phyloP scores from a whole-genome alignment of 805 yeast genomes.

The Suhomyces sp. region DNA sequence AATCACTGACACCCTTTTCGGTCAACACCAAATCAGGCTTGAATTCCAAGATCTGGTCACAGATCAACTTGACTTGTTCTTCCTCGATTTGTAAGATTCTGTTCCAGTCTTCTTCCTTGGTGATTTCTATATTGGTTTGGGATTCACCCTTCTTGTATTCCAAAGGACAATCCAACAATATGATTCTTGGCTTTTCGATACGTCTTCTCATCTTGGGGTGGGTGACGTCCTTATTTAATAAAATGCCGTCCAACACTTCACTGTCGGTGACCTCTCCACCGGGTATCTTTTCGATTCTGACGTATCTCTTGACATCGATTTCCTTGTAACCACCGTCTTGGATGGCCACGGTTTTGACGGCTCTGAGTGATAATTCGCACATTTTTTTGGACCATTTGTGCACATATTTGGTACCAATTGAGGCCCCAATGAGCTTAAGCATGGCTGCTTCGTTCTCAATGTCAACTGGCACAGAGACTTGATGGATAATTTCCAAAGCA shows the following conservation, averaged over 20 bases:
- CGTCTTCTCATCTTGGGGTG: constrained; percentile 96
- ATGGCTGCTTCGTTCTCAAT: constrained; percentile 79
- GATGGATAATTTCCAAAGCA: constrained; percentile 83
- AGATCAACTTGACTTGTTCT: constrained; percentile 86
- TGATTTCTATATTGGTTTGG: constrained; percentile 95
- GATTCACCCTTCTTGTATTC: constrained; percentile 99
- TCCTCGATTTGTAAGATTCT: constrained; percentile 94
- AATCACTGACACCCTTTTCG: constrained; percentile 96
- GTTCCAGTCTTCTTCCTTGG: constrained; percentile 95
- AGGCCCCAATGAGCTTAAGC: constrained; percentile 80
- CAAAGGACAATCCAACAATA: constrained; percentile 90
- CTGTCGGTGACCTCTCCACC: constrained; percentile 96
- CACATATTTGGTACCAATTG: constrained; percentile 95
- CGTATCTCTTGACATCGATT: constrained; percentile 90
- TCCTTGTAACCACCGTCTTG: constrained; percentile 65
- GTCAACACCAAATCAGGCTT: constrained; percentile 95
- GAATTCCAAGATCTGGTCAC: constrained; percentile 78
- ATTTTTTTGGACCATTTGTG: constrained; percentile 86
- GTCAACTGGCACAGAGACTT: constrained; percentile 82
- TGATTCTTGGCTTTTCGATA: constrained; percentile 84
- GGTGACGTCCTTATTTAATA: constrained; percentile 95
- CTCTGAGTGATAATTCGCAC: constrained; percentile 84
- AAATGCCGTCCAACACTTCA: constrained; percentile 82
- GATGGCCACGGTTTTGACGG: constrained; percentile 78
- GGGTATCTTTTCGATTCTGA: constrained; percentile 91